Evolutionary conservation across 768 basidiomycete genomes (phyloP).

Genomic region (Agaricus subrufescens): DNA sequence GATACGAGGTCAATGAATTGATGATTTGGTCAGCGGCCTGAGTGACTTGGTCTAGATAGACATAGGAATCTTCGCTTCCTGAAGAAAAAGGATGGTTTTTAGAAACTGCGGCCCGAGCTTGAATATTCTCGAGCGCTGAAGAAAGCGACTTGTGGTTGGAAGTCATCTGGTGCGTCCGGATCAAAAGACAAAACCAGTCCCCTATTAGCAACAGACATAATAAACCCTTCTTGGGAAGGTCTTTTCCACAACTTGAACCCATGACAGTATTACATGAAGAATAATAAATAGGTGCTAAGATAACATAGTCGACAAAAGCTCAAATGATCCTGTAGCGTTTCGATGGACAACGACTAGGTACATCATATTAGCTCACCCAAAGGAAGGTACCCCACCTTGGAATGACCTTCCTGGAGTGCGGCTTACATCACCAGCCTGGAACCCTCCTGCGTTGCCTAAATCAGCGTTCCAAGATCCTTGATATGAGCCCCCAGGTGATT

Average conservation of each 20-base stretch:
- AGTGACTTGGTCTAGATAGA: constrained; percentile 36
- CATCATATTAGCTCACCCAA: not conserved
- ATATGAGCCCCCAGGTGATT: constrained; percentile 9
- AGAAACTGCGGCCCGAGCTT: constrained; percentile 19
- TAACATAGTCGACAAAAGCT: too few relatives aligned
- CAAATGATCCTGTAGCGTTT: too few relatives aligned
- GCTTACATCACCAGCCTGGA: constrained; percentile 18
- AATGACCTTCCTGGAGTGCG: constrained; percentile 16
- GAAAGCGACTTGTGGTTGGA: constrained; percentile 3
- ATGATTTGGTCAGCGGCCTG: constrained; percentile 47
- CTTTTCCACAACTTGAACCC: too few relatives aligned
- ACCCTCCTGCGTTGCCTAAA: constrained; percentile 23
- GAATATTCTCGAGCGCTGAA: constrained; percentile 7
- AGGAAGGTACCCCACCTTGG: constrained; percentile 15
- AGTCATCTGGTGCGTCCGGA: constrained; percentile 6
- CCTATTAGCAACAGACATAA: not conserved
- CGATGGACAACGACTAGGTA: too few relatives aligned
- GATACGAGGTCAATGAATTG: constrained; percentile 47
- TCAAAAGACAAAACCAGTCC: not conserved
- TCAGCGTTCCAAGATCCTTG: not conserved
- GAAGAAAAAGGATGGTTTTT: constrained; percentile 43
- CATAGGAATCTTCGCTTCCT: constrained; percentile 34
- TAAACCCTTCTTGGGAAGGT: not conserved
- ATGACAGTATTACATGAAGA: too few relatives aligned
- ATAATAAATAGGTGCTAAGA: too few relatives aligned